Evolutionary conservation across 495 filamentous ascomycete genomes (phyloP).

Genomic region (Neurospora tetraspora): DNA sequence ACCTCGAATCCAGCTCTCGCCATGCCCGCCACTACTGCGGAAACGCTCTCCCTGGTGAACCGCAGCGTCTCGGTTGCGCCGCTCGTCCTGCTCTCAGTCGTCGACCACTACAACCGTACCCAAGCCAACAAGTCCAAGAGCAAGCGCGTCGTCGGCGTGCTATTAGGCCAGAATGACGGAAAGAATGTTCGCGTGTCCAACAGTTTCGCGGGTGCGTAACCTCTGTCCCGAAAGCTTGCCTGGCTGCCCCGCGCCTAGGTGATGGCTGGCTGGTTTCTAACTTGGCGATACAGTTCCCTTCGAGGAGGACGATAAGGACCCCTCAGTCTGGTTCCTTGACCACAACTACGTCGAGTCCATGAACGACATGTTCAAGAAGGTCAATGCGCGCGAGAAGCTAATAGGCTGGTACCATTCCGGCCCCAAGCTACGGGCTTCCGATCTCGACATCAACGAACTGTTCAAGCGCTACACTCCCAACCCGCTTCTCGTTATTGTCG

Average conservation of each 20-base stretch:
- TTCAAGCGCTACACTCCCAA: constrained; percentile 99
- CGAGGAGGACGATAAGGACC: constrained; percentile 97
- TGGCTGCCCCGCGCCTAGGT: background rate
- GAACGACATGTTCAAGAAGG: constrained; percentile 99
- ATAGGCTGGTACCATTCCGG: constrained; percentile 99
- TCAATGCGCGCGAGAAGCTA: constrained; percentile 97
- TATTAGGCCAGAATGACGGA: constrained; percentile 91
- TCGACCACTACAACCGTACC: constrained; percentile 95
- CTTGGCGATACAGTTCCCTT: constrained; percentile 64
- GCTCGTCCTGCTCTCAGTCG: constrained; percentile 92
- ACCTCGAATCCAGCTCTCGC: constrained; percentile 15
- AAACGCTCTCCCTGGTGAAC: constrained; percentile 84
- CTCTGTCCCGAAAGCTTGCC: background rate
- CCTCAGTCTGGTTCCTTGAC: constrained; percentile 97
- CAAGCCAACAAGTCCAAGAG: constrained; percentile 63
- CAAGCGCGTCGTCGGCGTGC: constrained; percentile 92
- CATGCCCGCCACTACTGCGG: constrained; percentile 92
- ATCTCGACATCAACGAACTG: constrained; percentile 98
- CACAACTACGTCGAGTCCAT: constrained; percentile 99
- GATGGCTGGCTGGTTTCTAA: background rate
- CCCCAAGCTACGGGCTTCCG: constrained; percentile 90
- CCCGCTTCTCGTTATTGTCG: constrained; percentile 92
- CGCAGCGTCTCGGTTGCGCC: constrained; percentile 94
- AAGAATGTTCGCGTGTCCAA: constrained; percentile 95
- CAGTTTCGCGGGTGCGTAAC: constrained; percentile 77